Base-by-base conservation (phyloP, 1,284 basidiomycete genomes). In the Pulchroboletus neoregius region DNA sequence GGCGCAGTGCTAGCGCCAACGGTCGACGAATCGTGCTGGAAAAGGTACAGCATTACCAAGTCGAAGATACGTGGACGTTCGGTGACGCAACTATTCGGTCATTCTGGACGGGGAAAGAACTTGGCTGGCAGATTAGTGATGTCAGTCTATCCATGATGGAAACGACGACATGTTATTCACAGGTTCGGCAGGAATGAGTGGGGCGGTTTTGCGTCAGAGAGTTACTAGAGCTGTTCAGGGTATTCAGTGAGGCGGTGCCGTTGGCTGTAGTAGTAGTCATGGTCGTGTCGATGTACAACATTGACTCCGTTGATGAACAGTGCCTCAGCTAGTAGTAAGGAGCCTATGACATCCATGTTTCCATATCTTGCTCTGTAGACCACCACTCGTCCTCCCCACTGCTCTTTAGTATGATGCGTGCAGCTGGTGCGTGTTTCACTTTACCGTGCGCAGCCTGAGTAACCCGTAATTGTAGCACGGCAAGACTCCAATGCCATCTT, bases 41-140 rank as follows among this genome's bases (percentile, higher is more conserved):
- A 46, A 61, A 63, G 52, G 69, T 71, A 45, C 63, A 62, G 27
- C 63, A 65, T n/a, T 73, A 68, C 44, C 67, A 76, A 7, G 73
- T 88, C 1, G 73, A 79, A 43, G 73, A 75, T 31, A 65, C 67
- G 24, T 85, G 82, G 61, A 62, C 64, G 33, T 57, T 74, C 26
- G 76, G 73, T 20, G 75, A 76, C 20, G 73, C 81, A 16, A 77
- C 73, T 48, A 82, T 97, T 1, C 79, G 91, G 20, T 91, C 95
- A 3, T 99, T 99, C 72, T 93, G 90, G 89, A 85, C 90, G 3
- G 95, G 94, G 18, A 88, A 84, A 67, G 71, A 78, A 53, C 71
- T 99, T 26, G 74, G 73, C 13, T 99, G 94, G 95, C 78, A 84
- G 69, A 84, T 97, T 56, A 74, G 67, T 34, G 51, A 57, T 50